These are phyloP conservation scores for Ascochyta pisi DNA, from an alignment of 2,329 filamentous ascomycete genomes.

Conservation along the genomic window DNA sequence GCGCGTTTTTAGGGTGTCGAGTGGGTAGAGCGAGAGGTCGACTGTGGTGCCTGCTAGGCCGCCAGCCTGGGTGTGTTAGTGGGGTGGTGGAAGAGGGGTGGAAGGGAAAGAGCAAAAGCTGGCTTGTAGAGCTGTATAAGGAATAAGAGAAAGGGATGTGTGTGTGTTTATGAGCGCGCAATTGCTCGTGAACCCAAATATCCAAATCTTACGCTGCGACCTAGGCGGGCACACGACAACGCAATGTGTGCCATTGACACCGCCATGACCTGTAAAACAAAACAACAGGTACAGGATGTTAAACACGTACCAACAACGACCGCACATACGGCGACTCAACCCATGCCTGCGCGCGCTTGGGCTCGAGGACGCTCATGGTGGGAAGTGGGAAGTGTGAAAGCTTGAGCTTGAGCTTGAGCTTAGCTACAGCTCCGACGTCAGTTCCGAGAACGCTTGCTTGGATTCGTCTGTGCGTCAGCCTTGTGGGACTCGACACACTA, in stretches of 20 bases:
- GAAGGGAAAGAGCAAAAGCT: no score
- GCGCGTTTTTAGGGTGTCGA: conserved; percentile 98
- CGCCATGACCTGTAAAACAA: background rate
- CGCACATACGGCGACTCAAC: conserved; percentile 57
- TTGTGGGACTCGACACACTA: background rate
- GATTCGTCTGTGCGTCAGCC: conserved; percentile 12
- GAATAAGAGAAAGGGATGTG: background rate
- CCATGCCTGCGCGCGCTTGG: conserved; percentile 38
- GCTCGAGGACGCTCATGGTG: conserved; percentile 43
- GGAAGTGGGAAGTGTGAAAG: conserved; percentile 2
- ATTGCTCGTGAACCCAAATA: background rate
- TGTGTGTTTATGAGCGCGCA: background rate
- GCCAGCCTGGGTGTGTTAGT: conserved; percentile 66
- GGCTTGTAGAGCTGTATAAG: background rate
- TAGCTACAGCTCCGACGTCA: conserved; percentile 8
- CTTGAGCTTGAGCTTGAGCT: conserved; percentile 32
- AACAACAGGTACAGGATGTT: background rate
- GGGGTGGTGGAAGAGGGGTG: no score
- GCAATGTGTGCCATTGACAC: background rate
- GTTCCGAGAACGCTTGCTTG: conserved; percentile 1
- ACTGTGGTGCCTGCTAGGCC: conserved; percentile 93
- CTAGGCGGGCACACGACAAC: background rate
- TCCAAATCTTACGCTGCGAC: conserved; percentile 1
- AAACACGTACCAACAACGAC: conserved; percentile 53
- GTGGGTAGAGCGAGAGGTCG: conserved; percentile 94